A percentile compares a stretch with the other conserved stretches of the same genome.
phyloP scores from a whole-genome alignment of 2,329 filamentous ascomycete species.

The Fusarium sp. region DNA sequence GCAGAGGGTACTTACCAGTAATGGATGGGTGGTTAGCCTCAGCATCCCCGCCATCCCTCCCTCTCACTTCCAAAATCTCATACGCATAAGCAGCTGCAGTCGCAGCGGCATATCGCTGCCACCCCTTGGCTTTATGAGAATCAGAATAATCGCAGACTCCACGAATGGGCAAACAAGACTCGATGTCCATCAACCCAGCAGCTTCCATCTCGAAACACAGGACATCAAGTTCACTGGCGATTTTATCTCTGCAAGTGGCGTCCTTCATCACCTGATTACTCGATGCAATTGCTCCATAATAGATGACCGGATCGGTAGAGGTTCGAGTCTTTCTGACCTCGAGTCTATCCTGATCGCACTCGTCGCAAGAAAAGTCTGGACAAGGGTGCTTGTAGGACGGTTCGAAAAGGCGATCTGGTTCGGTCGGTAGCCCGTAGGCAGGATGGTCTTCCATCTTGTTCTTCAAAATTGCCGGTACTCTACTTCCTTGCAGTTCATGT shows the following conservation, averaged over 20 bases:
- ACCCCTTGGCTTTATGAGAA: neutral
- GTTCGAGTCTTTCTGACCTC: rapidly evolving
- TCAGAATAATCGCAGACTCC: slow-evolving; percentile 56
- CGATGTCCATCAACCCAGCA: slow-evolving; percentile 44
- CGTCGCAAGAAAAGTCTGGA: neutral
- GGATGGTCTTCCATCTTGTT: rapidly evolving
- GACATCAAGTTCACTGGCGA: slow-evolving; percentile 33
- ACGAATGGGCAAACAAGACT: slow-evolving; percentile 54
- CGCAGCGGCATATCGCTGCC: neutral
- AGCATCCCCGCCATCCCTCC: rapidly evolving
- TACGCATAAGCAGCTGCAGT: neutral
- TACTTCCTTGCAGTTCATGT: rapidly evolving
- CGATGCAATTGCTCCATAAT: slow-evolving; percentile 45
- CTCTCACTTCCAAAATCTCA: slow-evolving; percentile 6
- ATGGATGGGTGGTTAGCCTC: too few species aligned
- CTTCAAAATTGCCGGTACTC: rapidly evolving
- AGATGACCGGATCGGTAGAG: neutral
- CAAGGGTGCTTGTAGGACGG: neutral
- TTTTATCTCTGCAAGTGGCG: slow-evolving; percentile 46
- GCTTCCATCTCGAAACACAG: slow-evolving; percentile 51
- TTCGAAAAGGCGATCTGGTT: neutral
- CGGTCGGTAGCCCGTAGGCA: rapidly evolving
- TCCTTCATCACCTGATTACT: slow-evolving; percentile 54
- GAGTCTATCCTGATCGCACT: neutral
- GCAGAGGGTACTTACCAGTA: too few species aligned